Percentiles rank a stretch among this genome's conserved stretches.
Conservation (phyloP, 495 filamentous ascomycete genomes). For the Penicillium paradoxum region DNA sequence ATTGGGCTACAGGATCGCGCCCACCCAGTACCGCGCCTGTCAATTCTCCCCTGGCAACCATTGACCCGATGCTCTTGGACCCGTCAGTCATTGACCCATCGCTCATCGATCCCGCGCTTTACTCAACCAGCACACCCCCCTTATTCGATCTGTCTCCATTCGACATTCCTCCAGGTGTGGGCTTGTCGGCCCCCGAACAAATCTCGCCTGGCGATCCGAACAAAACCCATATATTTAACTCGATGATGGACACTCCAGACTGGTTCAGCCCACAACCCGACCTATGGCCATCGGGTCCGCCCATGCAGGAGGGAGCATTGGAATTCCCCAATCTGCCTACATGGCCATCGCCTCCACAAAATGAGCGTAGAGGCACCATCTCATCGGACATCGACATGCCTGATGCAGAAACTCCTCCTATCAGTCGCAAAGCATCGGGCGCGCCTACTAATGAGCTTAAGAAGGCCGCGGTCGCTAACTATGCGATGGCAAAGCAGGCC, state of each 20-base stretch:
- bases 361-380: neutral
- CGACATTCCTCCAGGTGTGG: neutral
- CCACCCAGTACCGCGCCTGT: neutral
- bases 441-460: neutral
- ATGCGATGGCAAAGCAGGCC: neutral
- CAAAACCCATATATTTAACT: neutral
- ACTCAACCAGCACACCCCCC: neutral
- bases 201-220: neutral
- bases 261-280: neutral
- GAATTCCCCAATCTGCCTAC: conserved; percentile 1
- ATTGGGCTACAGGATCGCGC: neutral
- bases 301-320: conserved; percentile 1
- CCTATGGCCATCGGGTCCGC: neutral
- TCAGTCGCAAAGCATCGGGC: neutral
- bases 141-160: neutral
- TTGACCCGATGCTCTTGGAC: neutral
- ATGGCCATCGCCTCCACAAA: neutral
- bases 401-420: neutral
- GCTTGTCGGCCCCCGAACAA: neutral
- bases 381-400: neutral
- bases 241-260: neutral
- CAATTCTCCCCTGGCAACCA: neutral
- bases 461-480: neutral
- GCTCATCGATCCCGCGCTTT: neutral
- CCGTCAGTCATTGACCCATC: neutral